Evolutionary conservation across 805 yeast genomes (phyloP).

Genomic region (Teunomyces gatunensis): DNA sequence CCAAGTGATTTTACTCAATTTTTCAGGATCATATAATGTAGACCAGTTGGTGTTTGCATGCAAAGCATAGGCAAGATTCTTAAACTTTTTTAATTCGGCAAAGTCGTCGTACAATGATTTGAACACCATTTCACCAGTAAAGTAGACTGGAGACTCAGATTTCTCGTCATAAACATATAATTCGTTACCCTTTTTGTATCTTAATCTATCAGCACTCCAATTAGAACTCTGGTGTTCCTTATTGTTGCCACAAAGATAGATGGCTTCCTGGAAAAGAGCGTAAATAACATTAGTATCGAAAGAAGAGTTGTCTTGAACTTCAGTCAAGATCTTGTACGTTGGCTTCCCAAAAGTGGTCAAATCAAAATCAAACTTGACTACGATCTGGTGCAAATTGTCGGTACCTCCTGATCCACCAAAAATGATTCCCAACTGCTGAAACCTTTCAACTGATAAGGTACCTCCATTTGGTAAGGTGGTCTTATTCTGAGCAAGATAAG

Average conservation of each 20-base stretch:
- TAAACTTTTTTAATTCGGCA: conserved; percentile 38
- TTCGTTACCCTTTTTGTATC: conserved; percentile 23
- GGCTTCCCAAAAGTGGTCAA: conserved; percentile 33
- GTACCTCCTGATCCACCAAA: conserved; percentile 55
- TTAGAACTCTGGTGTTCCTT: conserved; percentile 19
- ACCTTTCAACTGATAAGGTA: conserved; percentile 45
- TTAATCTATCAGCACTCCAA: conserved; percentile 50
- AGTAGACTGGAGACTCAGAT: conserved; percentile 27
- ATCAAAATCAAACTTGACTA: conserved; percentile 41
- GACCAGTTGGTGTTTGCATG: conserved; percentile 37
- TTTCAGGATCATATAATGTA: conserved; percentile 31
- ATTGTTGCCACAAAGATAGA: conserved; percentile 46
- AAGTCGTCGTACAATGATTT: conserved; percentile 51
- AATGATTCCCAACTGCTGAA: conserved; percentile 50
- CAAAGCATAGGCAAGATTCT: conserved; percentile 38
- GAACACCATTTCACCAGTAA: conserved; percentile 58
- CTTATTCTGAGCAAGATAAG: conserved; percentile 26
- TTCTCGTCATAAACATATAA: conserved; percentile 20
- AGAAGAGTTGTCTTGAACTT: conserved; percentile 31
- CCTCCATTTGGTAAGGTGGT: conserved; percentile 53
- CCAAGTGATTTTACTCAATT: conserved; percentile 27
- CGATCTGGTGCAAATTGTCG: conserved; percentile 44
- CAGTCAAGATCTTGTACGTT: conserved; percentile 33
- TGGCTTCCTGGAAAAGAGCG: conserved; percentile 58
- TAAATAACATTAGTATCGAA: conserved; percentile 57